phyloP scores from a whole-genome alignment of 768 basidiomycete species.

The Leccinum obscurum region DNA sequence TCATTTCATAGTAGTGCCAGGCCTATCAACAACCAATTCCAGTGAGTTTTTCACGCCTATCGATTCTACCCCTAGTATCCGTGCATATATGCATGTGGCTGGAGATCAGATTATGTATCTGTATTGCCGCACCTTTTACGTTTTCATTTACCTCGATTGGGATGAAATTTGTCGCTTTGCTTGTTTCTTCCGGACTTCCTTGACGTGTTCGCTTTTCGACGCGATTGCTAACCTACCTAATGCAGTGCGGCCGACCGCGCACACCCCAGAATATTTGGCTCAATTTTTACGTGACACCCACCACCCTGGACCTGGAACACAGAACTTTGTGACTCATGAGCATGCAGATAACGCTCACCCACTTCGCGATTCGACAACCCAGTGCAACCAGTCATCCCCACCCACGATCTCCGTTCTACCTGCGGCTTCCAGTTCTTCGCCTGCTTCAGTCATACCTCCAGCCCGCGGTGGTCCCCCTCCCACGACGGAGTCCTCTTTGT shows the following conservation, averaged over 20 bases:
- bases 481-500: neutral
- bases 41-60: constrained; percentile 9
- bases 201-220: neutral
- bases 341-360: neutral
- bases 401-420: neutral
- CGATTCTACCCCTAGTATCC: neutral
- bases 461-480: neutral
- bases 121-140: neutral
- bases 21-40: neutral
- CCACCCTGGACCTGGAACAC: neutral
- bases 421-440: neutral
- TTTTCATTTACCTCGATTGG: neutral
- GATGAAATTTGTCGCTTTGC: neutral
- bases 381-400: neutral
- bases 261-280: constrained; percentile 5
- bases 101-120: no score
- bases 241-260: constrained; percentile 9
- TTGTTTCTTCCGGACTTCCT: neutral
- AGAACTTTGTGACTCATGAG: neutral
- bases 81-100: neutral
- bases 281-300: neutral
- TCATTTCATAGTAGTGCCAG: constrained; percentile 4
- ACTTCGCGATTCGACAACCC: neutral
- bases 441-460: neutral
- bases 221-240: constrained; percentile 5